Evolutionary conservation across 164 flowering plant genomes (phyloP).

Genomic region (Chimonanthus salicifolius): DNA sequence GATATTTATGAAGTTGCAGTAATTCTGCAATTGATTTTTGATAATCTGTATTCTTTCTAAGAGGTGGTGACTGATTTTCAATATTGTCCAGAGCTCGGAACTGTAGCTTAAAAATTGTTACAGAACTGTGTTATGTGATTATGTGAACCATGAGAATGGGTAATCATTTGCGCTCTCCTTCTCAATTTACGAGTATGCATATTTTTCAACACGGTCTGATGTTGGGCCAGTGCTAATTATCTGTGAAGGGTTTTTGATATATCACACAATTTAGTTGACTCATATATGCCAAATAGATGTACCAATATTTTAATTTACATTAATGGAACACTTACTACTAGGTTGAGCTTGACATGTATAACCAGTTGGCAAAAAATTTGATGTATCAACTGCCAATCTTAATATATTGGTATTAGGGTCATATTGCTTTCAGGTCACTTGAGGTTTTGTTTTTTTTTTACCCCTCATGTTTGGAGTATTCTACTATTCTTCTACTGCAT

Average conservation of each 20-base stretch:
- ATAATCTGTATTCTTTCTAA: not conserved
- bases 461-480: no score
- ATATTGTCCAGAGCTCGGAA: not conserved
- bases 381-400: no score
- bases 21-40: not conserved
- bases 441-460: no score
- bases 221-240: not conserved
- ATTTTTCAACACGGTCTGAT: not conserved
- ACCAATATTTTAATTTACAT: not conserved
- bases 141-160: constrained; percentile 1
- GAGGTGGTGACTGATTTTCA: not conserved
- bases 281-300: not conserved
- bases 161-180: not conserved
- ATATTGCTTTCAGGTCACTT: no score
- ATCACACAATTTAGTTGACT: not conserved
- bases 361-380: no score
- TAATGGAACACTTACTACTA: not conserved
- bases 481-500: no score
- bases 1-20: not conserved
- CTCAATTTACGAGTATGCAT: not conserved
- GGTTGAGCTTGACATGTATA: no score
- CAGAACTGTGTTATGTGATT: not conserved
- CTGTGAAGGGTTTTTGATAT: not conserved
- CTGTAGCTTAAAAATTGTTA: not conserved
- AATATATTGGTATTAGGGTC: no score